A percentile compares a stretch with the other conserved stretches of the same genome.
Evolutionary conservation across 2,329 filamentous ascomycete species (phyloP).

Genomic region (Emergomyces orientalis): DNA sequence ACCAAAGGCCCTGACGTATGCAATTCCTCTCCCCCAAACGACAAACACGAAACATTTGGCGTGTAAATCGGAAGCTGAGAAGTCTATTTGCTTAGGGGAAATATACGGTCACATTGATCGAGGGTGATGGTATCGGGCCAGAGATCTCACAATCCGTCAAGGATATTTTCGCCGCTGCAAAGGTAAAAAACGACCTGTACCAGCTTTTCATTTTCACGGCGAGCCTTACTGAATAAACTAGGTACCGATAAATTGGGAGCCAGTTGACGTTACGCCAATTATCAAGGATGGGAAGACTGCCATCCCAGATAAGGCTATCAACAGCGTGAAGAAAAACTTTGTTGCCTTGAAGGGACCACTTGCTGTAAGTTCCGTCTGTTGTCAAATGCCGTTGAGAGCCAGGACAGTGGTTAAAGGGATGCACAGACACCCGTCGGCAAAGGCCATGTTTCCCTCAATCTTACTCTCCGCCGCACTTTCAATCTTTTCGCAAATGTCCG

Average conservation of each 20-base stretch:
- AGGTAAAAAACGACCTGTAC: conserved; percentile 48
- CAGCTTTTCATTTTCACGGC: not conserved
- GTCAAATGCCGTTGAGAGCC: not conserved
- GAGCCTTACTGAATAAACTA: conserved; percentile 32
- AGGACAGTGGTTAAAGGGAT: conserved; percentile 1
- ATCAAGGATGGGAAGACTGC: conserved; percentile 92
- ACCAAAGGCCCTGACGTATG: conserved; percentile 79
- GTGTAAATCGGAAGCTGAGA: conserved; percentile 1
- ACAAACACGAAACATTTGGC: not conserved
- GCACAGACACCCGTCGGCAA: conserved; percentile 84
- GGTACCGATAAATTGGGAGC: conserved; percentile 93
- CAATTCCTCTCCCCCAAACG: not conserved
- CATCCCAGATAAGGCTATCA: conserved; percentile 86
- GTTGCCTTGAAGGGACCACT: conserved; percentile 97
- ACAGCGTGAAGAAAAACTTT: conserved; percentile 89
- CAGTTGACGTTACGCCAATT: conserved; percentile 88
- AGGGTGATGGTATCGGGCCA: conserved; percentile 97
- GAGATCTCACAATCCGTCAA: conserved; percentile 98
- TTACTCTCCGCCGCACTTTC: conserved; percentile 96
- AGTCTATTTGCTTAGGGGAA: conserved; percentile 56
- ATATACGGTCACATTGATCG: conserved; percentile 92
- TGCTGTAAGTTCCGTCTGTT: conserved; percentile 53
- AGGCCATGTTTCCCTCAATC: conserved; percentile 97
- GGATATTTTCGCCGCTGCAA: conserved; percentile 93
- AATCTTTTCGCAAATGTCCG: conserved; percentile 99